A percentile compares a stretch with the other conserved stretches of the same genome.
These are phyloP conservation scores for Serendipita vermifera DNA, from an alignment of 768 basidiomycete species.

Conservation along the genomic window DNA sequence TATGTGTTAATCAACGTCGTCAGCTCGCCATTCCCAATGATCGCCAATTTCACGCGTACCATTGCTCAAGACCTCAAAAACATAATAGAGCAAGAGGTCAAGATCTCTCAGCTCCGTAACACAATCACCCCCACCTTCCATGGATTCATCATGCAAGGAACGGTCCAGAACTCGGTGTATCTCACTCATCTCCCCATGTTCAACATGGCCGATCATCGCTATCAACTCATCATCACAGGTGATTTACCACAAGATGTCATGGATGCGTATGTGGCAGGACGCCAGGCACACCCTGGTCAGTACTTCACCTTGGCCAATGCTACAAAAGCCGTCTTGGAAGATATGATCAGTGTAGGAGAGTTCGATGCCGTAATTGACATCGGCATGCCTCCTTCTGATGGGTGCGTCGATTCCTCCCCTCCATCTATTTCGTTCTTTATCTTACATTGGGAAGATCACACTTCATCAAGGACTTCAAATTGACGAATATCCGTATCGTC, in stretches of 20 bases:
- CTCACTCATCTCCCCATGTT: slow-evolving; percentile 28
- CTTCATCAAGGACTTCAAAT: slow-evolving; percentile 14
- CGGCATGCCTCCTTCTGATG: too few relatives aligned
- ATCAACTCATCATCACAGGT: slow-evolving; percentile 28
- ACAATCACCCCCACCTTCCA: slow-evolving; percentile 24
- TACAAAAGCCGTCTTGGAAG: too few relatives aligned
- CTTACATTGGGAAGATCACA: too few relatives aligned
- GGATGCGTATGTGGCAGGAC: slow-evolving; percentile 12
- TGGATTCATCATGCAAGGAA: slow-evolving; percentile 29
- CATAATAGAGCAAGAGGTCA: slow-evolving; percentile 25
- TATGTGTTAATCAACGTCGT: slow-evolving; percentile 28
- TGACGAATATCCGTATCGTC: slow-evolving; percentile 24
- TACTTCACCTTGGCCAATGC: too few relatives aligned
- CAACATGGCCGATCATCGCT: slow-evolving; percentile 27
- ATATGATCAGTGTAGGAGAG: too few relatives aligned
- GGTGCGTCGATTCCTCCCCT: too few relatives aligned
- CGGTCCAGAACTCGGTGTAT: slow-evolving; percentile 22
- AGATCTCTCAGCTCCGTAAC: slow-evolving; percentile 26
- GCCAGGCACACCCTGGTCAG: background rate
- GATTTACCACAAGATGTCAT: slow-evolving; percentile 18
- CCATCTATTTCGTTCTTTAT: too few relatives aligned
- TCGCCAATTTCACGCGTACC: background rate
- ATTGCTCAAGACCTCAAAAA: slow-evolving; percentile 26
- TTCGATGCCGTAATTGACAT: too few relatives aligned
- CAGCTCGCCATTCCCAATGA: slow-evolving; percentile 30